Conservation (phyloP, 2,329 filamentous ascomycete species). For the Curvularia sp. region DNA sequence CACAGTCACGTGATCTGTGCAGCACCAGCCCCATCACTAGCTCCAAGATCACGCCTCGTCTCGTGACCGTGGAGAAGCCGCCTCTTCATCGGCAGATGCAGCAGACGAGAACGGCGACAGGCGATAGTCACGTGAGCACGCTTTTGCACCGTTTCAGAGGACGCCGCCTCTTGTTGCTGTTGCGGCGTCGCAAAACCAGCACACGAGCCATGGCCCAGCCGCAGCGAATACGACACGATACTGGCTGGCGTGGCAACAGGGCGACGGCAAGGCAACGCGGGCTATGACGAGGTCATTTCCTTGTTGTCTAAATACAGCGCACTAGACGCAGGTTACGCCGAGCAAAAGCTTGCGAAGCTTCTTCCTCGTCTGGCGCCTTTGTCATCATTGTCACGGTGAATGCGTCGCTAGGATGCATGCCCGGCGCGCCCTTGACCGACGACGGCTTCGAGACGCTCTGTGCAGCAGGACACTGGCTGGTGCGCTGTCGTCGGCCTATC, state of each 20-base stretch:
- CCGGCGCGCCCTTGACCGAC: not conserved
- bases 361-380: not conserved
- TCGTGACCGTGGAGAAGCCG: not conserved
- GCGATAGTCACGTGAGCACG: not conserved
- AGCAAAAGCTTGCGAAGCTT: conserved; percentile 11
- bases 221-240: conserved; percentile 18
- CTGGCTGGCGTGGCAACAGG: conserved; percentile 31
- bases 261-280: conserved; percentile 6
- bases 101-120: too few species aligned
- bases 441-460: conserved; percentile 20
- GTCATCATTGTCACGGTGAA: conserved; percentile 14
- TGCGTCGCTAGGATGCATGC: not conserved
- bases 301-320: not conserved
- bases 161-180: not conserved
- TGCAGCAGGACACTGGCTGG: conserved; percentile 17
- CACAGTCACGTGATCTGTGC: conserved; percentile 28
- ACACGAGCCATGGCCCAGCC: conserved; percentile 8
- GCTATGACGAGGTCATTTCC: conserved; percentile 13
- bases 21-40: conserved; percentile 12
- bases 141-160: not conserved
- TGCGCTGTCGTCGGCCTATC: conserved; percentile 20
- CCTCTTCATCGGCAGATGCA: not conserved
- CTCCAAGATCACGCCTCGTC: conserved; percentile 1
- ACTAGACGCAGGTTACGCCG: conserved; percentile 22
- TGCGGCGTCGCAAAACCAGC: not conserved